Evolutionary conservation across 768 basidiomycete species (phyloP), one percentile per base, ranked within the genome.

Genomic region (Boletus sensibilis): DNA sequence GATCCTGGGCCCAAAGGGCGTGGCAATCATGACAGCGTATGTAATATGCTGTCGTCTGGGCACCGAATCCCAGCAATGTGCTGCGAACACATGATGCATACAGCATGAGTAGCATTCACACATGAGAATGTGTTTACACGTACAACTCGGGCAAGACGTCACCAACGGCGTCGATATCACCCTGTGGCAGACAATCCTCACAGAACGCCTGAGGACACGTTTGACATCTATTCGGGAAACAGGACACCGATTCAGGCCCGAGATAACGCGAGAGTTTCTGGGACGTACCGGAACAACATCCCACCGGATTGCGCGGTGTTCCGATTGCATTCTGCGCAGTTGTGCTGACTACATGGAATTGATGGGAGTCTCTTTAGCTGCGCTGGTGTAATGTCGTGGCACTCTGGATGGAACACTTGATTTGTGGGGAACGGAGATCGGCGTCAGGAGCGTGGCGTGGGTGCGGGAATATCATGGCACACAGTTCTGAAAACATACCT

Each of bases 151-250:
- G 84, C 6, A 86, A 60, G 2, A 70, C 67, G 4, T 85, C 82
- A 4, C 84, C 84, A 38, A 86, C 68, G 14, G 79, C 74, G 31
- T 78, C 77, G 34, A 83, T 70, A 5, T 82, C 78, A 5, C 76
- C 81, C 3, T 66, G 59, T 5, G 81, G 79, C 39, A 86, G 58
- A 64, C 85, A 86, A 59, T 86, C 85, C 52, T 85, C 82, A 67
- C 85, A 86, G 57, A 79, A 82, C 2, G 85, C 82, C 50, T 75
- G 68, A 16, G 81, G 77, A 63, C 85, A 86, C 1, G 82, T 84
- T 54, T 79, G 81, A 58, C 84, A 86, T 57, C 83, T 84, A 49
- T 20, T 47, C 20, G 37, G 13, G 18, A 25, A 44, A 18, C 10
- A 13, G 16, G 31, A 11, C 18, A 46, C 42, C 16, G 8, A 38